Conservation (phyloP, 2,329 filamentous ascomycete species). For the Aspergillus fischeri region DNA sequence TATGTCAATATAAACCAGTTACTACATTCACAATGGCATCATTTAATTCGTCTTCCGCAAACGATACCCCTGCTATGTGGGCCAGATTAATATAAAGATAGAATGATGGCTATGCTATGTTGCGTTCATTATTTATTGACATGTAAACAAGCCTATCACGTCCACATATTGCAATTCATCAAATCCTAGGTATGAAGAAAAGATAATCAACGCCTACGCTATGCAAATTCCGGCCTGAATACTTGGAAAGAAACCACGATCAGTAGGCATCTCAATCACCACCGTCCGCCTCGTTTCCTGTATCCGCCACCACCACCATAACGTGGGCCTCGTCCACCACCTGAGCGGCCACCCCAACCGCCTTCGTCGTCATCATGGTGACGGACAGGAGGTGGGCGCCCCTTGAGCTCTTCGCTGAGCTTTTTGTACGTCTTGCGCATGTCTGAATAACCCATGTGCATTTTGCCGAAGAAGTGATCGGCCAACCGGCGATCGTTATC, state of each 20-base stretch:
- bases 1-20: neutral
- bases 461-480: constrained; percentile 98
- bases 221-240: constrained; percentile 31
- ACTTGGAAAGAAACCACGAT: constrained; percentile 7
- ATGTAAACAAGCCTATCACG: neutral
- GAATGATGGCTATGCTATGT: constrained; percentile 2
- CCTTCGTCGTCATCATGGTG: constrained; percentile 53
- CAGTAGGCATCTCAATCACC: constrained; percentile 24
- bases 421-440: constrained; percentile 91
- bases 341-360: constrained; percentile 43
- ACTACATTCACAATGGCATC: neutral
- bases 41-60: neutral
- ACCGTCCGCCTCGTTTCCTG: constrained; percentile 41
- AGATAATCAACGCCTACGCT: constrained; percentile 40
- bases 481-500: constrained; percentile 93
- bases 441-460: constrained; percentile 96
- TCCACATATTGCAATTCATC: constrained; percentile 19
- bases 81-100: neutral
- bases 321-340: constrained; percentile 40
- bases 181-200: constrained; percentile 22
- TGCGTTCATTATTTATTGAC: constrained; percentile 16
- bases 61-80: neutral
- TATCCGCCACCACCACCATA: constrained; percentile 45
- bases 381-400: constrained; percentile 58
- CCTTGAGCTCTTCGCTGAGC: constrained; percentile 83